These are phyloP conservation scores for Populus simonii DNA, from an alignment of 345 rosid genomes.

Conservation along the genomic window DNA sequence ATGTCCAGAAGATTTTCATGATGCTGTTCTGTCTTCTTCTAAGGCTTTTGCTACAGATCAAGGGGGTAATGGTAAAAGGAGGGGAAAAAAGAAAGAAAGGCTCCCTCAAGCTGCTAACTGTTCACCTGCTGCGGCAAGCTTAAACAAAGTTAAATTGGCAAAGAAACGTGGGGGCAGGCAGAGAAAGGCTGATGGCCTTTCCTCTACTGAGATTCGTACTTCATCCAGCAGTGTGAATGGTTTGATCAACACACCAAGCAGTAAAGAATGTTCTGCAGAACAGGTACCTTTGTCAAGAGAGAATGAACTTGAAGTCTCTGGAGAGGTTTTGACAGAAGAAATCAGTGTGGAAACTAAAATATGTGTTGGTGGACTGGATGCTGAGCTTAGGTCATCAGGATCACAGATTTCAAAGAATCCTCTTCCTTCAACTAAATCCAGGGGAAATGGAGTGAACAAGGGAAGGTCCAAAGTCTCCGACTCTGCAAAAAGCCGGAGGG, in stretches of 20 bases:
- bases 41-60: constrained; percentile 25
- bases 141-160: constrained; percentile 34
- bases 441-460: constrained; percentile 38
- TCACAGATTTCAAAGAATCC: constrained; percentile 21
- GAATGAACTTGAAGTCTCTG: constrained; percentile 24
- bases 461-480: constrained; percentile 45
- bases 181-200: constrained; percentile 21
- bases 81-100: constrained; percentile 52
- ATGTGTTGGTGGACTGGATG: constrained; percentile 15
- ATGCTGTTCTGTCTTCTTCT: constrained; percentile 37
- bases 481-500: constrained; percentile 41
- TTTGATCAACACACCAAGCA: constrained; percentile 31
- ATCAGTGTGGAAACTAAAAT: constrained; percentile 16
- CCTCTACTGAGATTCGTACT: constrained; percentile 23
- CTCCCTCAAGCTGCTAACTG: constrained; percentile 23
- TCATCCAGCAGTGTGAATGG: constrained; percentile 28
- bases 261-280: constrained; percentile 24
- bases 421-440: constrained; percentile 36
- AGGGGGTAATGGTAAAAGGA: constrained; percentile 31
- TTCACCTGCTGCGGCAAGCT: constrained; percentile 28
- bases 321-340: constrained; percentile 25
- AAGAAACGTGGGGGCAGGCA: constrained; percentile 39
- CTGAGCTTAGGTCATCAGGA: constrained; percentile 17
- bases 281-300: constrained; percentile 22
- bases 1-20: constrained; percentile 37